Percentiles rank a stretch among this genome's conserved stretches.
These are phyloP conservation scores for Candida piceae DNA, from an alignment of 805 yeast genomes.

Conservation along the genomic window DNA sequence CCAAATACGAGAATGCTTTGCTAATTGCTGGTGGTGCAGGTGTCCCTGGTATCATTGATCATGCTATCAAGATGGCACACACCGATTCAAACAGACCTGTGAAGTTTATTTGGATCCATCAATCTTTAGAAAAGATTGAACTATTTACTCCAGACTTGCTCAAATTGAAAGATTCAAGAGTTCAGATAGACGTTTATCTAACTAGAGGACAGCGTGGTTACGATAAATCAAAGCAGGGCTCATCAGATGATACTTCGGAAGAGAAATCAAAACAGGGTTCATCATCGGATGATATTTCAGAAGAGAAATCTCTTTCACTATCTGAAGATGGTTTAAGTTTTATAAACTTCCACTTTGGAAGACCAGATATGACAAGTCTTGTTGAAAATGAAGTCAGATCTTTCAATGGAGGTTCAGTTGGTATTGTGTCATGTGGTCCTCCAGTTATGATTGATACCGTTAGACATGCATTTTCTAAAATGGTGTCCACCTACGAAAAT, in stretches of 20 bases:
- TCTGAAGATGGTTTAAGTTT: constrained; percentile 15
- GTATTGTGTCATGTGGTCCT: constrained; percentile 44
- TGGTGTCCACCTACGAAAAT: constrained; percentile 35
- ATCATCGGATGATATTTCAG: constrained; percentile 8
- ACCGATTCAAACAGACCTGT: constrained; percentile 22
- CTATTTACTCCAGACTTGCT: constrained; percentile 39
- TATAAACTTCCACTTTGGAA: constrained; percentile 34
- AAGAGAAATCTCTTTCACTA: not conserved
- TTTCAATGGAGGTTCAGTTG: constrained; percentile 34
- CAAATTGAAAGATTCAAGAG: constrained; percentile 23
- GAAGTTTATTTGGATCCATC: constrained; percentile 57
- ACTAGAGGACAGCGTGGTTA: constrained; percentile 28
- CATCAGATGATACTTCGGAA: constrained; percentile 6
- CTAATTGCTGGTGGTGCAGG: constrained; percentile 72
- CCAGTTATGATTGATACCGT: constrained; percentile 43
- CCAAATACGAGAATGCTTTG: constrained; percentile 44
- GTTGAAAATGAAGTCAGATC: constrained; percentile 30
- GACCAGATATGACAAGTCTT: constrained; percentile 34
- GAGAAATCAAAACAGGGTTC: constrained; percentile 28
- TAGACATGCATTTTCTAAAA: constrained; percentile 41
- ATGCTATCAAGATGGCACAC: constrained; percentile 28
- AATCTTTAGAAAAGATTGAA: constrained; percentile 40
- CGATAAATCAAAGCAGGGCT: constrained; percentile 6
- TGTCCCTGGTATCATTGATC: constrained; percentile 48
- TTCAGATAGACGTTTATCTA: constrained; percentile 32